Percentiles rank a stretch among this genome's conserved stretches.
phyloP scores from a whole-genome alignment of 148 eudicot genomes.

The Rhododendron vialii region DNA sequence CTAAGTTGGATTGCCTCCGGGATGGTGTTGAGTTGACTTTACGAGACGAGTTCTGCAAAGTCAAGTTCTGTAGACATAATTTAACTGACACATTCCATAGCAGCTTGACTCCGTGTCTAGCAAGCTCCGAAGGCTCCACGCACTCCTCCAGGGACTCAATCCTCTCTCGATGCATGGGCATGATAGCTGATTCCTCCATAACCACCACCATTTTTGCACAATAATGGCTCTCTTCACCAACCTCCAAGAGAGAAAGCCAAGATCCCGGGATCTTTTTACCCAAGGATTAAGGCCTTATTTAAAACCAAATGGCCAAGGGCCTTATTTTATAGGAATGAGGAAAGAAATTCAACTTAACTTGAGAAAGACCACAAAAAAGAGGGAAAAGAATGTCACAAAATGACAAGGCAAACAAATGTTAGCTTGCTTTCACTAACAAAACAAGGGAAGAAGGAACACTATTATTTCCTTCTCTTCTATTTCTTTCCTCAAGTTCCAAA shows the following conservation, averaged over 20 bases:
- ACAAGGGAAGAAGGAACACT: background rate
- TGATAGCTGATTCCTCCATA: background rate
- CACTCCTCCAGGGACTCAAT: background rate
- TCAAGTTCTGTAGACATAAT: background rate
- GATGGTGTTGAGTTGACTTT: background rate
- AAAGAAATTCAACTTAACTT: background rate
- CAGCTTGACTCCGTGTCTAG: background rate
- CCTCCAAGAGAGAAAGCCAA: background rate
- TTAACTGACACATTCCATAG: background rate
- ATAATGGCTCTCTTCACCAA: background rate
- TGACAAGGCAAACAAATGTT: background rate
- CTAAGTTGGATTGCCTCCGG: background rate
- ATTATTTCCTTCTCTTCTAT: background rate
- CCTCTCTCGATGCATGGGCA: background rate
- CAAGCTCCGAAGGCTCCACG: background rate
- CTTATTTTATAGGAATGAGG: background rate
- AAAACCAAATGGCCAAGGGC: background rate
- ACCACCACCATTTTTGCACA: background rate
- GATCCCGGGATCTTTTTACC: background rate
- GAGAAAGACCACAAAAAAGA: background rate
- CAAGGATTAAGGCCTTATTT: background rate
- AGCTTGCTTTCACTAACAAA: background rate
- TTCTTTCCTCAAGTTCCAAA: too few species aligned
- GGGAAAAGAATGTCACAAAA: background rate
- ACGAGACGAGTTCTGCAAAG: background rate